phyloP scores from a whole-genome alignment of 768 basidiomycete genomes.

The Cantharellus cinnabarinus region DNA sequence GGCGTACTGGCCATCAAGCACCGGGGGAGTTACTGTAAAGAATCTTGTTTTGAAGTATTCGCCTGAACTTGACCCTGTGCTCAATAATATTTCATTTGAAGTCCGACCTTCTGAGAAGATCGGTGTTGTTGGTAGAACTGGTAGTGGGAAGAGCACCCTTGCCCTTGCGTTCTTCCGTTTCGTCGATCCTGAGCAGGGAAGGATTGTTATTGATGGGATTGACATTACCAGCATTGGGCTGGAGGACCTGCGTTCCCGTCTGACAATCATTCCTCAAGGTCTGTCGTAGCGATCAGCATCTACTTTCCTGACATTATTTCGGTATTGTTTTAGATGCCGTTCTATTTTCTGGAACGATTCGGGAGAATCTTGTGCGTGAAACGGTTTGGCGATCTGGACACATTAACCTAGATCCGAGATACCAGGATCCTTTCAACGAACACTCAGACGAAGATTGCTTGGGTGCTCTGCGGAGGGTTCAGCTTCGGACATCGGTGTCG shows the following conservation, averaged over 20 bases:
- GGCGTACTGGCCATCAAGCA: slow-evolving; percentile 13
- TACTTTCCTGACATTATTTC: not conserved
- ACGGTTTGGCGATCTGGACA: not conserved
- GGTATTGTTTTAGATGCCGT: slow-evolving; percentile 12
- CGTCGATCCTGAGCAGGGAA: slow-evolving; percentile 18
- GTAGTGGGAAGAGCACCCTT: slow-evolving; percentile 14
- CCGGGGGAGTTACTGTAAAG: slow-evolving; percentile 13
- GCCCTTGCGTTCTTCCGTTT: slow-evolving; percentile 22
- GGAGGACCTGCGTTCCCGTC: not conserved
- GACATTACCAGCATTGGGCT: slow-evolving; percentile 22
- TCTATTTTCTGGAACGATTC: slow-evolving; percentile 15
- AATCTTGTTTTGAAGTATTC: slow-evolving; percentile 16
- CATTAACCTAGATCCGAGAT: slow-evolving; percentile 9
- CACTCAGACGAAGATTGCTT: slow-evolving; percentile 27
- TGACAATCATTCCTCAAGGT: slow-evolving; percentile 22
- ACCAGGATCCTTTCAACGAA: slow-evolving; percentile 17
- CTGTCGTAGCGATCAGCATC: not conserved
- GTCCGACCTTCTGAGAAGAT: slow-evolving; percentile 10
- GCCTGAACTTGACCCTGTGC: slow-evolving; percentile 14
- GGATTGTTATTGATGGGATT: slow-evolving; percentile 23
- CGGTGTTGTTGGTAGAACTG: slow-evolving; percentile 6
- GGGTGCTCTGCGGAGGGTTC: slow-evolving; percentile 66
- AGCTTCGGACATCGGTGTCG: slow-evolving; percentile 20
- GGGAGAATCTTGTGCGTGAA: slow-evolving; percentile 2
- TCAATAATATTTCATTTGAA: slow-evolving; percentile 18